Conservation (phyloP, 2,329 filamentous ascomycete genomes). For the Dryadomyces quercus-mongolicae region DNA sequence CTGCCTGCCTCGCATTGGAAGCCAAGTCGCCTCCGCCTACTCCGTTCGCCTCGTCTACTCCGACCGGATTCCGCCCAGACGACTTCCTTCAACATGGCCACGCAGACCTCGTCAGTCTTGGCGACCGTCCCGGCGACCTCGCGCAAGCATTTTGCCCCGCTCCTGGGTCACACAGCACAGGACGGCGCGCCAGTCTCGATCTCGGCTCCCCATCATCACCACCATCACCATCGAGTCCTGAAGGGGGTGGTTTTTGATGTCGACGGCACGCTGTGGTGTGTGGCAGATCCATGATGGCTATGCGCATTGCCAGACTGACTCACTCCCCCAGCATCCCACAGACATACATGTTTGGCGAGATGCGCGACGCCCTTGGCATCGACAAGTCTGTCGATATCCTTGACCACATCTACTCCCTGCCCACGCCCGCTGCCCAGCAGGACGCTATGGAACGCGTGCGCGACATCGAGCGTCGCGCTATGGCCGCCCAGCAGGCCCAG, state of each 20-base stretch:
- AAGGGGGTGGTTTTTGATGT: constrained; percentile 75
- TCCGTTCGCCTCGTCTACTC: too few species aligned
- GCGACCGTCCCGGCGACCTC: constrained; percentile 13
- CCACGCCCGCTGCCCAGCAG: constrained; percentile 42
- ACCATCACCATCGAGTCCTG: constrained; percentile 20
- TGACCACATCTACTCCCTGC: constrained; percentile 69
- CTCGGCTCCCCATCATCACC: neutral
- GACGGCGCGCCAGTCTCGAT: constrained; percentile 8
- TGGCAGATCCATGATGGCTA: neutral
- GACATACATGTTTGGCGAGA: constrained; percentile 88
- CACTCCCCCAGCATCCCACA: constrained; percentile 59
- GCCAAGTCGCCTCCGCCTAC: too few species aligned
- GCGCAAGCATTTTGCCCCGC: constrained; percentile 42
- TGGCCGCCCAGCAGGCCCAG: constrained; percentile 70
- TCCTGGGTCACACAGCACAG: constrained; percentile 25
- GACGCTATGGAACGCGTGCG: constrained; percentile 63
- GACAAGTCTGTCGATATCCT: constrained; percentile 69
- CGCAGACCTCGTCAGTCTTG: neutral
- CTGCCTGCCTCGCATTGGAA: too few species aligned
- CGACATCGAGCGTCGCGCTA: constrained; percentile 67
- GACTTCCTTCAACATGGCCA: neutral
- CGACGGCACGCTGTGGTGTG: constrained; percentile 81
- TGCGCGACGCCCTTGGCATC: constrained; percentile 67
- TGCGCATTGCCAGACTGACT: neutral
- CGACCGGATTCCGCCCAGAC: too few species aligned